phyloP scores from a whole-genome alignment of 2,329 filamentous ascomycete genomes.

The Fusarium mangiferae region DNA sequence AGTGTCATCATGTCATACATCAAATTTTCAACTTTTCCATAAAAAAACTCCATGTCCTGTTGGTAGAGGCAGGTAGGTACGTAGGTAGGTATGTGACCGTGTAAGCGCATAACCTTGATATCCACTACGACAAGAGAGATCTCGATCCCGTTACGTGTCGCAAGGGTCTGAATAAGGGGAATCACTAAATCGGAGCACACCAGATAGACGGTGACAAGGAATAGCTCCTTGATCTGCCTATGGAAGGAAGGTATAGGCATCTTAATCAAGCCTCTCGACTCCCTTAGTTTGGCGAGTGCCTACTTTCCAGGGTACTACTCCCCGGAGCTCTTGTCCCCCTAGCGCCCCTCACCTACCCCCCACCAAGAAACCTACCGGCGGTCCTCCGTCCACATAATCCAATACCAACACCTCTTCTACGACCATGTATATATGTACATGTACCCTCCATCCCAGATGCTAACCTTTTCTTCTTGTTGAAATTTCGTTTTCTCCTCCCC shows the following conservation, averaged over 20 bases:
- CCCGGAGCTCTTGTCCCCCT: conserved; percentile 26
- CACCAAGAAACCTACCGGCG: conserved; percentile 25
- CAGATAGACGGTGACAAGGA: conserved; percentile 20
- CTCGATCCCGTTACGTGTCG: conserved; percentile 28
- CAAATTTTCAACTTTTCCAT: conserved; percentile 27
- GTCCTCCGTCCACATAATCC: conserved; percentile 25
- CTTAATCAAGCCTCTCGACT: conserved; percentile 6
- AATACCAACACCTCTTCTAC: conserved; percentile 7
- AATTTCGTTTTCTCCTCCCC: conserved; percentile 18
- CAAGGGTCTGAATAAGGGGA: conserved; percentile 17
- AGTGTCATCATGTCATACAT: conserved; percentile 6
- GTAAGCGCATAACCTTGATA: conserved; percentile 27
- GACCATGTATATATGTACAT: conserved; percentile 31
- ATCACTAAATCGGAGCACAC: neutral
- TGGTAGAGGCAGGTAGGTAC: neutral
- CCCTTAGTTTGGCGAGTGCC: neutral
- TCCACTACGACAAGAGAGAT: conserved; percentile 15
- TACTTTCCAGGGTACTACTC: neutral
- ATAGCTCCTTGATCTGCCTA: neutral
- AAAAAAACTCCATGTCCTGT: conserved; percentile 17
- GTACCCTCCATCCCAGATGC: conserved; percentile 14
- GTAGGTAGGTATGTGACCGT: neutral
- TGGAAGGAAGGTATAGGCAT: neutral
- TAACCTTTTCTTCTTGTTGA: conserved; percentile 18
- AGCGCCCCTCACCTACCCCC: conserved; percentile 1